Conservation (phyloP, 129 eudicot species). For the Daucus carota region DH1_v3.0 NC_030384.2:32207001-32207500, state of each 20-base stretch:
- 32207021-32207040: slow-evolving; percentile 88
- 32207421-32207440: slow-evolving; percentile 47
- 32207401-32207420: slow-evolving; percentile 50
- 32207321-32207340: slow-evolving; percentile 3
- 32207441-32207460: not conserved
- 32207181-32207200: not conserved
- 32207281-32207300: not conserved
- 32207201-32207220: no score
- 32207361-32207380: slow-evolving; percentile 77
- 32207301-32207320: not conserved
- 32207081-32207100: slow-evolving; percentile 47
- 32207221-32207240: not conserved
- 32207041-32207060: slow-evolving; percentile 68
- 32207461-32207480: not conserved
- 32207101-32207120: slow-evolving; percentile 27
- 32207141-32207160: not conserved
- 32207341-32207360: slow-evolving; percentile 50
- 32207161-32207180: not conserved
- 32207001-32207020: slow-evolving; percentile 52
- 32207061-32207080: slow-evolving; percentile 42
- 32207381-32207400: slow-evolving; percentile 81
- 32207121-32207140: slow-evolving; percentile 72
- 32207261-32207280: not conserved
- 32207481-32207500: not conserved
- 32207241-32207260: not conserved